Evolutionary conservation across 768 basidiomycete genomes (phyloP).

Genomic region (Mycena haematopus): DNA sequence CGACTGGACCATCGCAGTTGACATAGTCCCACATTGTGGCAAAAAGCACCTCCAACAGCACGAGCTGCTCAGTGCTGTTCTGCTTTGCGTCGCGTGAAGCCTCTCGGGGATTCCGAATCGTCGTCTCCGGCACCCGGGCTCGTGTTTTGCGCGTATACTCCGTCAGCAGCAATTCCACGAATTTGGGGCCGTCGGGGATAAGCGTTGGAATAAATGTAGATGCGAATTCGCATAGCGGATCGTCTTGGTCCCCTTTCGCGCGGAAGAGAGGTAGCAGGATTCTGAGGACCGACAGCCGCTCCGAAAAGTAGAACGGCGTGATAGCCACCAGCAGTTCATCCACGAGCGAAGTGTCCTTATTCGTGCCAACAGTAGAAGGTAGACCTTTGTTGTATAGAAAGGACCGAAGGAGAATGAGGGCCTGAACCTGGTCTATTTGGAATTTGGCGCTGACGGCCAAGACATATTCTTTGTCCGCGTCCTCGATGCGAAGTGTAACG

Average conservation of each 20-base stretch:
- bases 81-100: conserved; percentile 78
- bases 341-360: conserved; percentile 50
- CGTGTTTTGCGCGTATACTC: conserved; percentile 66
- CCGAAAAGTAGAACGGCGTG: conserved; percentile 82
- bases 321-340: conserved; percentile 73
- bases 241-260: conserved; percentile 62
- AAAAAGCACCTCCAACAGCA: conserved; percentile 85
- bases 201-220: conserved; percentile 61
- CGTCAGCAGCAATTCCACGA: conserved; percentile 62
- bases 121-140: conserved; percentile 51
- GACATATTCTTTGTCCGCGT: conserved; percentile 73
- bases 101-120: conserved; percentile 58
- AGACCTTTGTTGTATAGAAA: conserved; percentile 83
- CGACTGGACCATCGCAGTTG: conserved; percentile 66
- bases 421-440: conserved; percentile 82
- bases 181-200: conserved; percentile 68
- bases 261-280: conserved; percentile 79
- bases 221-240: conserved; percentile 62
- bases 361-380: conserved; percentile 52
- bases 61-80: conserved; percentile 77
- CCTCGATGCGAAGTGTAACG: conserved; percentile 64
- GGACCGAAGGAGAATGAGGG: conserved; percentile 73
- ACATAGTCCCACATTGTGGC: conserved; percentile 86
- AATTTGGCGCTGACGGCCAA: conserved; percentile 75
- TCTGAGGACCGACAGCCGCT: conserved; percentile 74